These are phyloP conservation scores for Arthrinium puccinioides DNA, from an alignment of 2,329 filamentous ascomycete genomes.

Conservation along the genomic window DNA sequence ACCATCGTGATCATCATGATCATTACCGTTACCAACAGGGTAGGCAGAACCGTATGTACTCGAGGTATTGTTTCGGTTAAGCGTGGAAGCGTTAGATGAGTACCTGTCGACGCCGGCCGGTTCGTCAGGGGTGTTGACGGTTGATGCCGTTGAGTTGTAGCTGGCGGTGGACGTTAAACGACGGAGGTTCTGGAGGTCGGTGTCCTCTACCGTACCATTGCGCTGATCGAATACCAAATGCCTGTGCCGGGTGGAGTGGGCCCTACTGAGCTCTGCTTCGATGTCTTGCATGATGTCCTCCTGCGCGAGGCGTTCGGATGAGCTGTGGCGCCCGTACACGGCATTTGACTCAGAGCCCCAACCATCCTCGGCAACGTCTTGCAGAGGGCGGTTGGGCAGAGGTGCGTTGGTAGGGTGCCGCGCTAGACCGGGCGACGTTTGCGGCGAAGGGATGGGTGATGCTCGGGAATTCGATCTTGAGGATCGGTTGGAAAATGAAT, in stretches of 20 bases:
- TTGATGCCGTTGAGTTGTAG: slow-evolving; percentile 45
- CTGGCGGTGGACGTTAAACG: slow-evolving; percentile 26
- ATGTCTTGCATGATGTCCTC: slow-evolving; percentile 52
- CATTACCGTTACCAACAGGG: slow-evolving; percentile 1
- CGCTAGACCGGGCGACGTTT: slow-evolving; percentile 36
- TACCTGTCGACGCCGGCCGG: slow-evolving; percentile 29
- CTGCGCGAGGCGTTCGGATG: slow-evolving; percentile 34
- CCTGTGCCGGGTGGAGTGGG: slow-evolving; percentile 30
- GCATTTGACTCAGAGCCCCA: slow-evolving; percentile 33
- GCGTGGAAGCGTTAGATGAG: slow-evolving; percentile 32
- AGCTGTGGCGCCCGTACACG: slow-evolving; percentile 16
- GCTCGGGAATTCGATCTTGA: slow-evolving; percentile 43
- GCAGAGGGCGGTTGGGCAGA: slow-evolving; percentile 46
- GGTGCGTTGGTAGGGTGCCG: slow-evolving; percentile 55
- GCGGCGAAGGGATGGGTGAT: slow-evolving; percentile 39
- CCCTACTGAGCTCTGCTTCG: slow-evolving; percentile 42
- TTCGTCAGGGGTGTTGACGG: slow-evolving; percentile 27
- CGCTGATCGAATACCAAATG: slow-evolving; percentile 24
- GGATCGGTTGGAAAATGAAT: slow-evolving; percentile 32
- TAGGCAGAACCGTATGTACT: slow-evolving; percentile 28
- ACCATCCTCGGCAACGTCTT: slow-evolving; percentile 32
- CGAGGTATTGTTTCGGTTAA: slow-evolving; percentile 27
- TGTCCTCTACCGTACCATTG: slow-evolving; percentile 40
- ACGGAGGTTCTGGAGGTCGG: slow-evolving; percentile 38
- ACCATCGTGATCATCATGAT: slow-evolving; percentile 34